Conservation (phyloP, 176 grass and related monocot genomes). For the Cenchrus purpureus region DNA sequence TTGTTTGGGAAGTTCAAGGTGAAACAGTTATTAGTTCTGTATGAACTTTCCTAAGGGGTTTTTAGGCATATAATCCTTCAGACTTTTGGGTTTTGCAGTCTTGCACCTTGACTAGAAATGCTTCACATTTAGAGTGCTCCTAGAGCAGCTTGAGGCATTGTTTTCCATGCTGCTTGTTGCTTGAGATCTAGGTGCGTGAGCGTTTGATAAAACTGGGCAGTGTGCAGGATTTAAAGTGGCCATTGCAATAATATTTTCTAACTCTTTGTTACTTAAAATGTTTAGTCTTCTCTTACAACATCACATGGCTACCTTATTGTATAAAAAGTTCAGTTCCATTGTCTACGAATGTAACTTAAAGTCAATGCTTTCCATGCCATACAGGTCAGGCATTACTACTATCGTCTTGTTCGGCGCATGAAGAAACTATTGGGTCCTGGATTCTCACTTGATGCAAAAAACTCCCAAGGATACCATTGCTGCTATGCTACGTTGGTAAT, state of each 20-base stretch:
- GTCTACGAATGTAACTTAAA: conserved; percentile 8
- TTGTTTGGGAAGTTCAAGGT: conserved; percentile 6
- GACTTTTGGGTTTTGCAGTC: not conserved
- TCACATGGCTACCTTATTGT: conserved; percentile 21
- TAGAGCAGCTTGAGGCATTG: conserved; percentile 29
- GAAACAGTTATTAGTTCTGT: not conserved
- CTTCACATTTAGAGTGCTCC: not conserved
- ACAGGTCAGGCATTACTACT: conserved; percentile 99
- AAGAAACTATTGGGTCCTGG: conserved; percentile 96
- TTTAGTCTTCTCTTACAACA: conserved; percentile 30
- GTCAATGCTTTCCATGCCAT: conserved; percentile 43
- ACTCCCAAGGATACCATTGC: conserved; percentile 98
- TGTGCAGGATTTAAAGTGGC: conserved; percentile 1
- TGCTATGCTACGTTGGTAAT: conserved; percentile 99
- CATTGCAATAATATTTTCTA: not conserved
- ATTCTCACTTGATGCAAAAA: conserved; percentile 94
- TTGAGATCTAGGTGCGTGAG: not conserved
- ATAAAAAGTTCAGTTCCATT: not conserved
- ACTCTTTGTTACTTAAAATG: not conserved
- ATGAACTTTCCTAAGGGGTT: conserved; percentile 3
- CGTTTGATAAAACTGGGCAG: not conserved
- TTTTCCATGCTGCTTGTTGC: not conserved
- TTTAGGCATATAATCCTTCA: conserved; percentile 3
- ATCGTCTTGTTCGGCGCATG: conserved; percentile 95
- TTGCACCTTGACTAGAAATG: conserved; percentile 24